Percentiles rank a stretch among this genome's conserved stretches.
Conservation (phyloP, 441 rosid genomes). For the Corymbia calophylla region DNA sequence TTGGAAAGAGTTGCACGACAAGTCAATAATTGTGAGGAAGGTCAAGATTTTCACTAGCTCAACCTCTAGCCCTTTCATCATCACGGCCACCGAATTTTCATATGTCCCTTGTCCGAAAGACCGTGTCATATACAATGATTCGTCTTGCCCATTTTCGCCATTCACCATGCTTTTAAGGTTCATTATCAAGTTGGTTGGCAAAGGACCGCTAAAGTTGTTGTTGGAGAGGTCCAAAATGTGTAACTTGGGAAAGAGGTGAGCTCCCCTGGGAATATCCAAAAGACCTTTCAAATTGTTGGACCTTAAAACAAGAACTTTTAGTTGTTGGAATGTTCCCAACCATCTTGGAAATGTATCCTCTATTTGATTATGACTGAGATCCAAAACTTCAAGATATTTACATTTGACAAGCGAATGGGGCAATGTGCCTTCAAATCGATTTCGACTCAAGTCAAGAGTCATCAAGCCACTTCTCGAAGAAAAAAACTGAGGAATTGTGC, state of each 20-base stretch:
- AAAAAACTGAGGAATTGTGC: neutral
- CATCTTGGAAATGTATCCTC: neutral
- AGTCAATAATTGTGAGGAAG: neutral
- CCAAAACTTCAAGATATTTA: neutral
- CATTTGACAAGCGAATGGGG: neutral
- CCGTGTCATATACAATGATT: rapidly evolving
- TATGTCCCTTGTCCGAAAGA: rapidly evolving
- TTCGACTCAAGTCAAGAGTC: neutral
- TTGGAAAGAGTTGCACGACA: neutral
- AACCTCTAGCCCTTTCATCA: neutral
- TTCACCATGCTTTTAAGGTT: neutral
- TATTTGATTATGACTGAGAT: neutral
- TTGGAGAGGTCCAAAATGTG: neutral
- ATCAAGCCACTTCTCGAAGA: neutral
- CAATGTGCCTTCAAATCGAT: neutral
- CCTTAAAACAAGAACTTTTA: neutral
- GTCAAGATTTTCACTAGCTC: neutral
- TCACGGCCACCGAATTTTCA: rapidly evolving
- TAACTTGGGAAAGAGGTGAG: neutral
- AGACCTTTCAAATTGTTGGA: neutral
- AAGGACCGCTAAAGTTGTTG: neutral
- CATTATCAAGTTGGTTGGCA: neutral
- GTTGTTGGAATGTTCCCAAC: neutral
- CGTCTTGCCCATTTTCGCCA: neutral
- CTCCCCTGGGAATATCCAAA: neutral